These are phyloP conservation scores for Pseudocercospora pini-densiflorae DNA, from an alignment of 2,329 filamentous ascomycete genomes.

Conservation along the genomic window DNA sequence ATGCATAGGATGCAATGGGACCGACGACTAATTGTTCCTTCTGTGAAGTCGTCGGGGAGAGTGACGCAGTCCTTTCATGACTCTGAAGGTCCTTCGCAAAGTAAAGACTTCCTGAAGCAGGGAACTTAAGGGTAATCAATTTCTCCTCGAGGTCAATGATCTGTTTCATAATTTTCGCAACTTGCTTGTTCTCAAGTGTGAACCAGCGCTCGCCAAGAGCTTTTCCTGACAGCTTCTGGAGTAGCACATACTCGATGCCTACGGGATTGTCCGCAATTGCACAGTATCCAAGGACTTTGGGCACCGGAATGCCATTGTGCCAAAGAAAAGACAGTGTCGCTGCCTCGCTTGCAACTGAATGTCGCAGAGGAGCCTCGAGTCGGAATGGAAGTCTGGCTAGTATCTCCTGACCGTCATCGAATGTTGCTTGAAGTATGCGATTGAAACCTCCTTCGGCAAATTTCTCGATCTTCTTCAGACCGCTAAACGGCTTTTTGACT, in stretches of 20 bases:
- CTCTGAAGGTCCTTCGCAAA: slow-evolving; percentile 34
- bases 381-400: slow-evolving; percentile 1
- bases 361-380: slow-evolving; percentile 3
- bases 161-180: slow-evolving; percentile 26
- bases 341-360: slow-evolving; percentile 24
- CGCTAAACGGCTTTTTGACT: neutral
- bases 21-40: slow-evolving; percentile 36
- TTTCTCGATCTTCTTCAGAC: slow-evolving; percentile 34
- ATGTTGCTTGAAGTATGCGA: slow-evolving; percentile 34
- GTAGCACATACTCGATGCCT: slow-evolving; percentile 25
- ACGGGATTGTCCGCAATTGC: slow-evolving; percentile 18
- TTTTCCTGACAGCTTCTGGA: slow-evolving; percentile 19
- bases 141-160: slow-evolving; percentile 6
- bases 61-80: neutral
- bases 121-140: neutral
- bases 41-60: neutral
- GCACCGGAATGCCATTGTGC: slow-evolving; percentile 18
- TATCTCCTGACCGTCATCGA: slow-evolving; percentile 17
- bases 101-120: slow-evolving; percentile 37
- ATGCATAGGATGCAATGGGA: slow-evolving; percentile 34
- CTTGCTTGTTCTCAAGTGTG: slow-evolving; percentile 12
- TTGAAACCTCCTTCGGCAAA: slow-evolving; percentile 45
- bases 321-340: slow-evolving; percentile 25
- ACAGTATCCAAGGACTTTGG: slow-evolving; percentile 22
- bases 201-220: slow-evolving; percentile 26